Percentiles rank a stretch among this genome's conserved stretches.
Evolutionary conservation across 2,329 filamentous ascomycete genomes (phyloP).

Genomic region (Annulohypoxylon truncatum): DNA sequence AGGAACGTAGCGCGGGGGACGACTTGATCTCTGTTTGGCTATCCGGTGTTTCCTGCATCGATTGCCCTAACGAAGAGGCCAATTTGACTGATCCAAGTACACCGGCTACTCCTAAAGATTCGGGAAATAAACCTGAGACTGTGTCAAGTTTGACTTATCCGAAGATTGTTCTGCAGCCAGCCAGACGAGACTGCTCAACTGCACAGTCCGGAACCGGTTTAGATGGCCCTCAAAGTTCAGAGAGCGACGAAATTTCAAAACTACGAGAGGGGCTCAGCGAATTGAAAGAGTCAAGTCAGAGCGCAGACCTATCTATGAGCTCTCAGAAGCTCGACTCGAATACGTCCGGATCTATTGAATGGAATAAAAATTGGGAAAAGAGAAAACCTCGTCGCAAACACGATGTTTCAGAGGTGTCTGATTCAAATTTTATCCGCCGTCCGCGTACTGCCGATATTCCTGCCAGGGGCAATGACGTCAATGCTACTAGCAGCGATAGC

Average conservation of each 20-base stretch:
- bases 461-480: conserved; percentile 8
- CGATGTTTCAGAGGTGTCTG: conserved; percentile 46
- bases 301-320: conserved; percentile 24
- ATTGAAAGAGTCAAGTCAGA: conserved; percentile 27
- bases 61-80: conserved; percentile 1
- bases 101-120: neutral
- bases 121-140: neutral
- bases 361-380: conserved; percentile 45
- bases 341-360: conserved; percentile 43
- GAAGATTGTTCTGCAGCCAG: conserved; percentile 18
- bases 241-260: conserved; percentile 33
- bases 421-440: conserved; percentile 13
- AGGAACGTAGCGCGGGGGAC: conserved; percentile 22
- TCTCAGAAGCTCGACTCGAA: conserved; percentile 34
- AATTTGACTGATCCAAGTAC: neutral
- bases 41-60: conserved; percentile 18
- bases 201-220: conserved; percentile 39
- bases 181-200: conserved; percentile 18
- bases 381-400: conserved; percentile 45
- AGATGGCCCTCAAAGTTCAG: conserved; percentile 45
- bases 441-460: conserved; percentile 3
- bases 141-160: conserved; percentile 5
- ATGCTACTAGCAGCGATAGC: conserved; percentile 11
- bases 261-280: conserved; percentile 30
- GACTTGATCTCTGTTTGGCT: conserved; percentile 38